phyloP scores from a whole-genome alignment of 2,329 filamentous ascomycete genomes.

The Sarocladium kiliense region DNA sequence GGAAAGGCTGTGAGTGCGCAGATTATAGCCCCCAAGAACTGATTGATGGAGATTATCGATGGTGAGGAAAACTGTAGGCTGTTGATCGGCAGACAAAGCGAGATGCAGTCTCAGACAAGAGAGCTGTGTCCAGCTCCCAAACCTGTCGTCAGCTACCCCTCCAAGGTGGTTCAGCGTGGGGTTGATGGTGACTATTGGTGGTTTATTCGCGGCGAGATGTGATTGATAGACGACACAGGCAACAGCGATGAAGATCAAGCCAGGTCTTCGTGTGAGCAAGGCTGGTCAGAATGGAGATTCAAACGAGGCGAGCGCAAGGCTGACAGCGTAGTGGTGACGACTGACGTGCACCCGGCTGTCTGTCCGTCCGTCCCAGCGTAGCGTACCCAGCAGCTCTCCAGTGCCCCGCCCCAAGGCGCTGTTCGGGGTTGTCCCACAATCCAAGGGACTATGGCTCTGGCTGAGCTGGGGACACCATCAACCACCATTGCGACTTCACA shows the following conservation, averaged over 20 bases:
- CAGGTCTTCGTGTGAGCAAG: no score
- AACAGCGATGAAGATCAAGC: no score
- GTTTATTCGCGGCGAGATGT: no score
- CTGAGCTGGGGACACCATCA: no score
- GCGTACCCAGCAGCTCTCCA: background rate
- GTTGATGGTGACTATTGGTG: background rate
- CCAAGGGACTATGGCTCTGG: no score
- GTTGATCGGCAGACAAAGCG: background rate
- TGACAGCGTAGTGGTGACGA: background rate
- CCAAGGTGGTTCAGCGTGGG: background rate
- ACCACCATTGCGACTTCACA: background rate
- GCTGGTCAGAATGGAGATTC: no score
- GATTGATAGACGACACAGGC: background rate
- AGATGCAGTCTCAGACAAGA: background rate
- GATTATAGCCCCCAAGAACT: no score
- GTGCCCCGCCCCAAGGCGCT: background rate
- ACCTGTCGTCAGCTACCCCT: slow-evolving; percentile 3
- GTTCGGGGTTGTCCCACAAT: no score
- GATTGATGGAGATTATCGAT: no score
- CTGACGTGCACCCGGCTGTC: background rate
- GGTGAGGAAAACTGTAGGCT: no score
- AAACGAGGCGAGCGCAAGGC: background rate
- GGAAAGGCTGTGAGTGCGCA: no score
- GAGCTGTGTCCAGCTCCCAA: background rate
- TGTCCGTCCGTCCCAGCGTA: no score